Evolutionary conservation across 2,329 filamentous ascomycete species (phyloP), one percentile per base, ranked within the genome.

Genomic region (Cercospora sp.): DNA sequence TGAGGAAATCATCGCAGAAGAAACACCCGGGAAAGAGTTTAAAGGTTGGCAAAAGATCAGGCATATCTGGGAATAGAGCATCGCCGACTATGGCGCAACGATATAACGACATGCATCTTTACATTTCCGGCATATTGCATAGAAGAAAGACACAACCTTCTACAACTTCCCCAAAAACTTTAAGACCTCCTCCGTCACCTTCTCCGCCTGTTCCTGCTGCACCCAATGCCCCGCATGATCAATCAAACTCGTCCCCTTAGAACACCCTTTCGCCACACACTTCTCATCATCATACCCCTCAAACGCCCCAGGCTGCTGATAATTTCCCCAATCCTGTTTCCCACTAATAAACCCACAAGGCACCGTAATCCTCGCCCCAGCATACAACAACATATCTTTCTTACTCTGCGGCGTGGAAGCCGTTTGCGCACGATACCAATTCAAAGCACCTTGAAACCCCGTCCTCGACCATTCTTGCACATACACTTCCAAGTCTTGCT

Each of bases 211-310:
- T 76, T 91, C 89, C 77, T 91, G 88, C 74, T 90, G 88, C 40
- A 89, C 85, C 89, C 89, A 91, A 80, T 91, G 90, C 0, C 89
- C 89, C 4, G 88, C 88, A 0, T 84, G 83, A 16, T 88, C 83
- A 12, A 91, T 80, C 18, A 88, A 79, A 61, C 75, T 83, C 37
- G 81, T 77, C 0, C 86, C 85, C 61, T 81, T 81, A 74, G 87
- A 90, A 70, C 87, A 89, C 0, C 76, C 75, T 3, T 66, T 34
- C 66, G 63, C 66, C 32, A 77, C 75, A 59, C 81, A 81, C 7
- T 66, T 62, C 24, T 70, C 72, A 65, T 81, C 78, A 5, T 80
- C 80, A 77, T 88, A 86, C 30, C 82, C 83, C 74, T 91, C 87
- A 4, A 91, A 75, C 0, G 85, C 88, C 0, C 88, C 88, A 0